Conservation (phyloP, 1,284 basidiomycete genomes). For the Coniferiporia weirii region DNA sequence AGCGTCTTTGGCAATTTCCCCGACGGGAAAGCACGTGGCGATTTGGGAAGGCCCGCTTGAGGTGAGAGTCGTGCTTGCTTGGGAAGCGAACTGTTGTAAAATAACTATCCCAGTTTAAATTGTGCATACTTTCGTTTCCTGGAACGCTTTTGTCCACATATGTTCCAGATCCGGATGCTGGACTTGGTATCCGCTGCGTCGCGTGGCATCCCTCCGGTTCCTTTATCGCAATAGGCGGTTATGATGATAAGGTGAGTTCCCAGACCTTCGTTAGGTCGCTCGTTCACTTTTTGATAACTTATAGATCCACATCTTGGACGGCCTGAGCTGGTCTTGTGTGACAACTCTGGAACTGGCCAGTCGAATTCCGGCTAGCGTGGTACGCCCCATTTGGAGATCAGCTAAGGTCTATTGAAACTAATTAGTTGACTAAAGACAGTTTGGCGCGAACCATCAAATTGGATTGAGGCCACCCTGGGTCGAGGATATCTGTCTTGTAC, state of each 20-base stretch:
- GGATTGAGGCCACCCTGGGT: constrained; percentile 74
- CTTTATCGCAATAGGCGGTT: constrained; percentile 75
- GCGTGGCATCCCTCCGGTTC: constrained; percentile 81
- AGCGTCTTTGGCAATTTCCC: constrained; percentile 74
- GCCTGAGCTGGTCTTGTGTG: constrained; percentile 72
- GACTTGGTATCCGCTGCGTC: constrained; percentile 69
- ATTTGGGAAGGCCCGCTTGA: constrained; percentile 80
- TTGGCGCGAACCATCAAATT: constrained; percentile 78
- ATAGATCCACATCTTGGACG: constrained; percentile 74
- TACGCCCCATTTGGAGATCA: neutral
- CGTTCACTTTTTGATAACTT: neutral
- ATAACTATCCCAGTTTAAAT: constrained; percentile 61
- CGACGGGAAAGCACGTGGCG: constrained; percentile 75
- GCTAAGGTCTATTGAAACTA: neutral
- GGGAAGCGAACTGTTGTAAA: no score
- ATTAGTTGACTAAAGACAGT: constrained; percentile 49
- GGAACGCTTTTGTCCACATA: constrained; percentile 71
- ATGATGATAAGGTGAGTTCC: constrained; percentile 70
- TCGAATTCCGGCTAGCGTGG: constrained; percentile 45
- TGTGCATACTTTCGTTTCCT: constrained; percentile 69
- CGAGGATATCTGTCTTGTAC: constrained; percentile 79
- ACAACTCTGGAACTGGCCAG: constrained; percentile 55
- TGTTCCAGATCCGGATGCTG: constrained; percentile 66
- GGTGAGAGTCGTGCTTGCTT: constrained; percentile 35
- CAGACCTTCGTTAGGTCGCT: neutral